Evolutionary conservation across 805 yeast species (phyloP), one percentile per base, ranked within the genome.

Genomic region (Debaryomyces castellii): DNA sequence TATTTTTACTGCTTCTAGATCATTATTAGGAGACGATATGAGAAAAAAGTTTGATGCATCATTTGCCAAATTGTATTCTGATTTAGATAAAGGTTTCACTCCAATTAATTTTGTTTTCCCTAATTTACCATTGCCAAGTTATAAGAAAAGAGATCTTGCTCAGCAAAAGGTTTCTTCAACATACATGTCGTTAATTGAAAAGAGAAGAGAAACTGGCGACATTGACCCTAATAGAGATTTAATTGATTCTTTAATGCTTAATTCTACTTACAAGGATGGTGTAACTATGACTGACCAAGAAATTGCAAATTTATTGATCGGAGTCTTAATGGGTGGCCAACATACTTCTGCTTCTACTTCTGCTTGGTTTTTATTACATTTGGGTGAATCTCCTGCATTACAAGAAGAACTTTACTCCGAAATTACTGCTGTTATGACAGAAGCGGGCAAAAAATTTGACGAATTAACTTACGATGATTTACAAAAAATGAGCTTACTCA

Each of bases 251-350:
- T 78, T 90, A 63, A 81, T 94, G 88, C 80, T 82, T 57, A 77
- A 74, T 56, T 85, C 91, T 35, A 82, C 88, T 48, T 94, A 94
- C 73, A 91, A 89, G 66, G 98, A 94, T 63, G 99, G 99, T 57
- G 83, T 84, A 40, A 77, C 78, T 60, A 91, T 94, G 97, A 85
- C 96, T 22, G 99, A 94, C 66, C 84, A 85, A 65, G 96, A 94
- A 71, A 89, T 94, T 61, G 94, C 98, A 41, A 87, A 91, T 69
- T 76, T 94, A 66, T 74, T 90, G 66, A 92, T 94, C 67, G 99
- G 98, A 67, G 86, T 94, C 45, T 77, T 94, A 50, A 94, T 94
- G 99, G 99, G 99, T 59, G 99, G 99, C 51, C 99, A 94, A 74
- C 99, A 94, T 68, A 94, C 99, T 22, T 87, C 96, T 51, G 94